A percentile compares a stretch with the other conserved stretches of the same genome.
Conservation (phyloP, 371 early-diverging fungal genomes). For the Lichtheimia corymbifera region DNA sequence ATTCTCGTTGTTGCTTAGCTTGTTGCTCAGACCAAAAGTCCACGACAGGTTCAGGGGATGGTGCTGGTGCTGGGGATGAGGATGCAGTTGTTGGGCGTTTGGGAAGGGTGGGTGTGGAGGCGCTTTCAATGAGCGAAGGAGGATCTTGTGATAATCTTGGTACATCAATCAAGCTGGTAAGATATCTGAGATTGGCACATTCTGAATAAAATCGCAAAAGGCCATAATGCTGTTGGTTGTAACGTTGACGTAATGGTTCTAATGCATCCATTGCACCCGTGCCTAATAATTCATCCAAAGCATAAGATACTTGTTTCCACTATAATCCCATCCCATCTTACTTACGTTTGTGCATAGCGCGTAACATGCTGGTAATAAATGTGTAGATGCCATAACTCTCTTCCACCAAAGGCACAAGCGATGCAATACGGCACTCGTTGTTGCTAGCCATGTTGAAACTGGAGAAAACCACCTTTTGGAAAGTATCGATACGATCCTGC, state of each 20-base stretch:
- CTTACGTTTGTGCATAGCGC: constrained; percentile 94
- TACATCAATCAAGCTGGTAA: constrained; percentile 90
- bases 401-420: constrained; percentile 96
- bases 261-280: constrained; percentile 84
- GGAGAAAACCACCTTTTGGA: constrained; percentile 87
- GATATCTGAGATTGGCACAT: constrained; percentile 85
- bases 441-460: constrained; percentile 83
- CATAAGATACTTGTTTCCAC: neutral
- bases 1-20: constrained; percentile 72
- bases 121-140: constrained; percentile 62
- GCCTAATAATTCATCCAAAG: constrained; percentile 30
- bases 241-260: constrained; percentile 83
- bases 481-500: constrained; percentile 87
- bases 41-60: constrained; percentile 38
- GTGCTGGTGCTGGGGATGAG: constrained; percentile 10
- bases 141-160: constrained; percentile 84
- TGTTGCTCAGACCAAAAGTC: constrained; percentile 66
- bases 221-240: constrained; percentile 82
- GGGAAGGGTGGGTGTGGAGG: constrained; percentile 40
- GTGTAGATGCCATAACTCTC: constrained; percentile 95
- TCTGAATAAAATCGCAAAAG: constrained; percentile 91
- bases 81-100: constrained; percentile 31
- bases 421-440: constrained; percentile 94
- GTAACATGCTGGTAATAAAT: constrained; percentile 92
- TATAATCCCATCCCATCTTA: neutral